Percentiles rank a stretch among this genome's conserved stretches.
phyloP scores from a whole-genome alignment of 169 alveolate species.

The Condylostoma magnum region DNA sequence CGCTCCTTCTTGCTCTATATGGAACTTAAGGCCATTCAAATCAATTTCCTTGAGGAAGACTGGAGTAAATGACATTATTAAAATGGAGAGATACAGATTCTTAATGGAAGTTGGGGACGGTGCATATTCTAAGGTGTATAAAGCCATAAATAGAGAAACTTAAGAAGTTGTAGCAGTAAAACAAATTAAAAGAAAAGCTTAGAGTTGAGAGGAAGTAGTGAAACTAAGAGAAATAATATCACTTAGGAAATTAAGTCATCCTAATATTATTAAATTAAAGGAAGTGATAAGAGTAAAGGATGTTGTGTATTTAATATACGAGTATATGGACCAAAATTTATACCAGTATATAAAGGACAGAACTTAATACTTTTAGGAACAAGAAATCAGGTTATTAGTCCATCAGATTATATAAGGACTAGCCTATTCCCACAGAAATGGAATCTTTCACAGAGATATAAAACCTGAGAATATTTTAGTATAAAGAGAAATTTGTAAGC shows the following conservation, averaged over 20 bases:
- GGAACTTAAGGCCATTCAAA: neutral
- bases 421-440: constrained; percentile 74
- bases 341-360: constrained; percentile 55
- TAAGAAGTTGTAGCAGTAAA: constrained; percentile 81
- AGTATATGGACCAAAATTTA: constrained; percentile 69
- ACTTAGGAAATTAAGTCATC: constrained; percentile 65
- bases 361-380: constrained; percentile 50
- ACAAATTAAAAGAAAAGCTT: constrained; percentile 78
- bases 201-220: constrained; percentile 82
- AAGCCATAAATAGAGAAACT: constrained; percentile 63
- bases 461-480: constrained; percentile 84
- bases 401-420: constrained; percentile 68
- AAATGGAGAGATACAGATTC: constrained; percentile 42
- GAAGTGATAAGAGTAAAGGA: constrained; percentile 76
- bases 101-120: constrained; percentile 76
- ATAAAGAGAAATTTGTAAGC: constrained; percentile 74
- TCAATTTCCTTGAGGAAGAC: constrained; percentile 26
- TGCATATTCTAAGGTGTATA: constrained; percentile 71
- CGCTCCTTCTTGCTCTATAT: constrained; percentile 33
- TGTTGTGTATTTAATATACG: constrained; percentile 75
- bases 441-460: constrained; percentile 84
- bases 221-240: constrained; percentile 76
- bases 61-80: constrained; percentile 19
- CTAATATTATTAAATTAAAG: constrained; percentile 75
- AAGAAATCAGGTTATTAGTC: constrained; percentile 36